Base-by-base conservation (phyloP, 2,329 filamentous ascomycete genomes). In the Neophaeococcomyces aloes region DNA sequence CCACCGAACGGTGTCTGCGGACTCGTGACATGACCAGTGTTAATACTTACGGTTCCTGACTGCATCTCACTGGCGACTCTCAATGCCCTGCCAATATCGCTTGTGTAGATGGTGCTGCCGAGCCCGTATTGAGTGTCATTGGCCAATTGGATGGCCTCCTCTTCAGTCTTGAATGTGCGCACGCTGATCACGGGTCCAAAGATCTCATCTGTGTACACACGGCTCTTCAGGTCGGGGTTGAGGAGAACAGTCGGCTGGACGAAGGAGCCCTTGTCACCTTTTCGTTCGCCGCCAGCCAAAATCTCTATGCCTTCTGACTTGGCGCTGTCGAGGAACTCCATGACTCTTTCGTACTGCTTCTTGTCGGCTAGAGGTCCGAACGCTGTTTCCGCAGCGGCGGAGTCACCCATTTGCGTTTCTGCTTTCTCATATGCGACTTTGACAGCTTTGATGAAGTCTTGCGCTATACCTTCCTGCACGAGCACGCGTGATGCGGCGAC, bases 301-400 rank as follows among this genome's bases (percentile, higher is more conserved):
- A 87, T 67, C 7, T 70, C 81, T 0, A 81, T 80, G n/a, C 82
- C 83, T 57, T 84, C 80, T 2, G 70, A 70, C 59, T 83, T 83
- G 13, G 81, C 83, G 6, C 71, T 59, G 43, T 84, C 75, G 31
- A 88, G 76, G 59, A 82, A 89, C 1, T 70, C 71, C 32, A 87
- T 68, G 2, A 89, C 74, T 29, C 78, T 70, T 37, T 86, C 81
- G 55, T 81, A 83, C 58, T 87, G 83, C 11, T 69, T 63, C 58
- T 81, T 81, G 4, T 81, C 83, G 30, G 86, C 76, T 56, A 86
- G 81, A 0, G 83, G 83, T 0, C 83, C 83, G 57, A 86, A 83
- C 65, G 80, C 83, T 0, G 82, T 86, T 25, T 68, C 69, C 50
- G 81, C 76, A 6, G 72, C 68, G 59, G 84, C 86, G 0, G 81